Conservation (phyloP, 2,329 filamentous ascomycete species). For the Curvularia eragrostidis region DNA sequence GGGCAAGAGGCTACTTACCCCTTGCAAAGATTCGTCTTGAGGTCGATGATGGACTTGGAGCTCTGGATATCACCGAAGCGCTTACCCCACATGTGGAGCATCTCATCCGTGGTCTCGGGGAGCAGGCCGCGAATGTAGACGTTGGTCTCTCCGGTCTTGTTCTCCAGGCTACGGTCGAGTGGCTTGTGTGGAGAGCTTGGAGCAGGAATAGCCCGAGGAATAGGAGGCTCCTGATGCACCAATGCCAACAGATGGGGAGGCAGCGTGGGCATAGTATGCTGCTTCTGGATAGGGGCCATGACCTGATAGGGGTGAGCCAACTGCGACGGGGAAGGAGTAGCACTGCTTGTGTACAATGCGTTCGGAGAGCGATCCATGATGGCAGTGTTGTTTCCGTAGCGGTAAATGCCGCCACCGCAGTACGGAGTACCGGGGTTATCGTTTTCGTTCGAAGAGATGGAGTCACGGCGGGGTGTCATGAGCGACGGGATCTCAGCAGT, state of each 20-base stretch:
- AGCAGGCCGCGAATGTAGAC: slow-evolving; percentile 97
- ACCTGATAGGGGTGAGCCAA: slow-evolving; percentile 54
- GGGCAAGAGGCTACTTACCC: slow-evolving; percentile 65
- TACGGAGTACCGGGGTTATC: slow-evolving; percentile 59
- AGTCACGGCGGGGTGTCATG: slow-evolving; percentile 60
- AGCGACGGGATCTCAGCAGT: slow-evolving; percentile 58
- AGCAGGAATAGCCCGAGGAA: slow-evolving; percentile 89
- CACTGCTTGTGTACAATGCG: slow-evolving; percentile 55
- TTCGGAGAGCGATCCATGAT: slow-evolving; percentile 60
- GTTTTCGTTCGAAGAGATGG: slow-evolving; percentile 61
- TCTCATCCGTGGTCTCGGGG: slow-evolving; percentile 92
- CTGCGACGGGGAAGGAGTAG: slow-evolving; percentile 59
- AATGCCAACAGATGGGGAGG: slow-evolving; percentile 56
- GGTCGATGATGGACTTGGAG: slow-evolving; percentile 98
- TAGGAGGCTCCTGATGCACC: slow-evolving; percentile 73
- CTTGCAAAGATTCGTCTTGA: slow-evolving; percentile 91
- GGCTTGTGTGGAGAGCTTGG: slow-evolving; percentile 86
- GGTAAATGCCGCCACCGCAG: slow-evolving; percentile 53
- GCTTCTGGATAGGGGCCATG: slow-evolving; percentile 50
- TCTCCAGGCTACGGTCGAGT: slow-evolving; percentile 91
- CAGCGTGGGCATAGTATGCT: slow-evolving; percentile 49
- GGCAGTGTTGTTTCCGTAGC: slow-evolving; percentile 53
- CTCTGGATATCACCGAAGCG: slow-evolving; percentile 95
- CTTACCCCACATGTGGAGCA: slow-evolving; percentile 79
- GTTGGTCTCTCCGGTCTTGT: slow-evolving; percentile 93